These are phyloP conservation scores for Colletotrichum somersetense DNA, from an alignment of 2,329 filamentous ascomycete species.

Conservation along the genomic window DNA sequence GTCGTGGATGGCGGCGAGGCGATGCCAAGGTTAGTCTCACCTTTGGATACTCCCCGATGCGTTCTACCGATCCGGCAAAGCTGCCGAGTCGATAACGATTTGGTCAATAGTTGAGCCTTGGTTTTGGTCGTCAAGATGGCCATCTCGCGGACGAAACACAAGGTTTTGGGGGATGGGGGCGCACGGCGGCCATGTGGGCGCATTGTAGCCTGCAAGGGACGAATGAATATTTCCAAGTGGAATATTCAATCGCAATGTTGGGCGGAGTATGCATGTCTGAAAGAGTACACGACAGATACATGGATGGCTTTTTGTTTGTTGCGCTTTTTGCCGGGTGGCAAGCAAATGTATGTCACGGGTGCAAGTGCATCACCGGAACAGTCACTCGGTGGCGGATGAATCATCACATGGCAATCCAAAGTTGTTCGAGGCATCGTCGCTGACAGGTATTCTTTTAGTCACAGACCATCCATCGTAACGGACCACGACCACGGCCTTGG, in stretches of 20 bases:
- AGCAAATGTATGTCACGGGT: conserved; percentile 35
- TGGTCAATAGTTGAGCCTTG: not conserved
- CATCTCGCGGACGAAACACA: conserved; percentile 1
- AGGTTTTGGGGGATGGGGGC: not conserved
- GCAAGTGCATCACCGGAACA: conserved; percentile 26
- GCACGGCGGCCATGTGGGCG: conserved; percentile 16
- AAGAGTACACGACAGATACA: not conserved
- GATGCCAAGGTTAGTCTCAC: conserved; percentile 74
- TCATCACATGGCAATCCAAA: conserved; percentile 38
- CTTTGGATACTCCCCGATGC: conserved; percentile 2
- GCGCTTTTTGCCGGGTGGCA: not conserved
- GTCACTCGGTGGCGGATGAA: conserved; percentile 32
- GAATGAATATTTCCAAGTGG: conserved; percentile 8
- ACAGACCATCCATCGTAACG: conserved; percentile 82
- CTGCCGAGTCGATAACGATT: conserved; percentile 1
- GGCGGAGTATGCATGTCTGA: not conserved
- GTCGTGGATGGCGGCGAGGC: conserved; percentile 65
- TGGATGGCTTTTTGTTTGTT: not conserved
- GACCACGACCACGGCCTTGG: conserved; percentile 91
- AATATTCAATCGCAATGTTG: not conserved
- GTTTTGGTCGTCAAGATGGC: conserved; percentile 4
- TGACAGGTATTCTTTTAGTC: conserved; percentile 32
- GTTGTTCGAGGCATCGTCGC: conserved; percentile 30
- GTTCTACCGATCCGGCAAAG: conserved; percentile 3
- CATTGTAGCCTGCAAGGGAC: conserved; percentile 7